Percentiles rank a stretch among this genome's conserved stretches.
Conservation (phyloP, 148 eudicot genomes). For the Gaultheria prostrata region DNA sequence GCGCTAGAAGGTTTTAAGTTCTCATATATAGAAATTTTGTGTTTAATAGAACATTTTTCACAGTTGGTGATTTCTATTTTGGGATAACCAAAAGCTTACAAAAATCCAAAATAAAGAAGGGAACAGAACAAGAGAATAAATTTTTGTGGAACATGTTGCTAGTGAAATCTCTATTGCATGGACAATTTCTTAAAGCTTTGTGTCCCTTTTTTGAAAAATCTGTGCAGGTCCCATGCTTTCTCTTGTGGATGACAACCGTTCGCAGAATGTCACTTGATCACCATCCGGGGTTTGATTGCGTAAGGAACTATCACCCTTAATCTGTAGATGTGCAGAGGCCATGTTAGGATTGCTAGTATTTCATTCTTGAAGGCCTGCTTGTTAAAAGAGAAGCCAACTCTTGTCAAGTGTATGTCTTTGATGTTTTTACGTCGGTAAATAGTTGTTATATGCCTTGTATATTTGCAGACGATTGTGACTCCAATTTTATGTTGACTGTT, state of each 20-base stretch:
- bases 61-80: background rate
- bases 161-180: background rate
- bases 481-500: background rate
- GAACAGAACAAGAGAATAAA: background rate
- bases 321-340: background rate
- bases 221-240: constrained; percentile 83
- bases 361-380: background rate
- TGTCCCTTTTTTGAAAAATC: constrained; percentile 18
- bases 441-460: background rate
- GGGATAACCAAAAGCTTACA: background rate
- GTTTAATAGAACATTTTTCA: background rate
- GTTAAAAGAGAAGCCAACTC: background rate
- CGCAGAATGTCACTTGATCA: constrained; percentile 78
- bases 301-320: constrained; percentile 37
- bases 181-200: background rate
- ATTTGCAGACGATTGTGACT: background rate
- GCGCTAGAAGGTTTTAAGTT: background rate
- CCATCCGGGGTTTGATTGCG: constrained; percentile 84
- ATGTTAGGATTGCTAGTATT: background rate
- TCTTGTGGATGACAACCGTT: constrained; percentile 66
- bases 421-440: background rate
- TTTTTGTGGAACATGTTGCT: background rate
- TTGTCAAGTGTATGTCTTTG: background rate
- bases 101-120: background rate
- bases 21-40: no score